Base-by-base conservation (phyloP, 192 early-diverging fungal genomes). In the Jimgerdemannia flammicorona region DNA sequence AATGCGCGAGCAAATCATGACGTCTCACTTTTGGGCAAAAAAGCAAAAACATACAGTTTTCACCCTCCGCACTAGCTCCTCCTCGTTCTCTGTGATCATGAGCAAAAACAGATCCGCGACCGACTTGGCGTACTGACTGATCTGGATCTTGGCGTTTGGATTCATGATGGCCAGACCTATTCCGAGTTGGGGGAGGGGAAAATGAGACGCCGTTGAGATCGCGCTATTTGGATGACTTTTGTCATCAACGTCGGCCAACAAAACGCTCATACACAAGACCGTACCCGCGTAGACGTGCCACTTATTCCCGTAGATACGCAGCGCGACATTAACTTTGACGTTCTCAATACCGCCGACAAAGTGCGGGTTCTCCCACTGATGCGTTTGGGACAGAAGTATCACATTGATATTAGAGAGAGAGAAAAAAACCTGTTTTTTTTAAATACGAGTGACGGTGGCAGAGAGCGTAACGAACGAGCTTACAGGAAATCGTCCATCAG, bases 241-340 rank as follows among this genome's bases (percentile, higher is more conserved):
- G 29, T 29, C 29, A 1, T 29, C 29, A 29, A 29, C 29, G 29
- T 29, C 29, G 29, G 29, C 29, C 29, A 29, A 29, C 29, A 29
- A 29, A 11, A 44, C 2, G 69, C 40, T 20, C n/a, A 8, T 49
- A 7, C 43, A 18, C 2, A 70, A 54, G 44, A 40, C 40, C 76
- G 79, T 80, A 91, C 94, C 97, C 0, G 94, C 96, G 78, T 97
- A 97, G 7, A 97, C 95, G 76, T 99, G 97, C 96, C 97, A 99
- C 78, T 99, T 99, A 84, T 90, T 94, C 41, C 88, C 91, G 72
- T 96, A 97, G 70, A 99, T 98, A 49, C 97, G 87, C 74, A 99
- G 83, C 8, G 97, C 90, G 88, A 98, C 94, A 71, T 93, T 90
- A 18, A 96, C 92, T 72, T 99, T 99, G 72, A 97, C 97, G 75